phyloP scores from a whole-genome alignment of 805 yeast species.

The Candida ascalaphidarum region DNA sequence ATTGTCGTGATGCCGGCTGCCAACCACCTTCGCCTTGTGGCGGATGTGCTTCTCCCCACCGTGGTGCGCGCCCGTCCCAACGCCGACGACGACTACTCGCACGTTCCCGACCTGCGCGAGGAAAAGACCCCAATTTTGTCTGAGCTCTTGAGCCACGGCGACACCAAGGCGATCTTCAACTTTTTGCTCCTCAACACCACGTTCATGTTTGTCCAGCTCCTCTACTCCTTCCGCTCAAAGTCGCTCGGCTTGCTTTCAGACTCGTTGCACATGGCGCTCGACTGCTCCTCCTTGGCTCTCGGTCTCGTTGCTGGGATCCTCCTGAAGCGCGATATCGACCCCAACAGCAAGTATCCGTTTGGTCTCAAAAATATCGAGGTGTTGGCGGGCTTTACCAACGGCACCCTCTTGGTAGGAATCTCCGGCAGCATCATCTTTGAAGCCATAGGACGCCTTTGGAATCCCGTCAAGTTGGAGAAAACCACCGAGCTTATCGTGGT shows the following conservation, averaged over 20 bases:
- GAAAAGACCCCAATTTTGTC: constrained; percentile 13
- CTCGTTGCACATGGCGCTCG: constrained; percentile 93
- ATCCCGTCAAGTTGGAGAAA: constrained; percentile 70
- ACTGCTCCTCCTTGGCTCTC: constrained; percentile 81
- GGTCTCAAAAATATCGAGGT: constrained; percentile 83
- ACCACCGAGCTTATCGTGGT: constrained; percentile 83
- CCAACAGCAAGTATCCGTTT: constrained; percentile 72
- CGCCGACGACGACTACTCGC: neutral
- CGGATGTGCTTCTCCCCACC: neutral
- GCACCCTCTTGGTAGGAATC: constrained; percentile 78
- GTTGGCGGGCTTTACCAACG: constrained; percentile 92
- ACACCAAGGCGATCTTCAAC: constrained; percentile 82
- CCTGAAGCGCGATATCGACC: constrained; percentile 30
- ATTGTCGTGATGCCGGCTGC: constrained; percentile 7
- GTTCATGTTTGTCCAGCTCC: constrained; percentile 88
- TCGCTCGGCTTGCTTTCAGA: constrained; percentile 89
- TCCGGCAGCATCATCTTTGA: constrained; percentile 84
- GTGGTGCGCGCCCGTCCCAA: neutral
- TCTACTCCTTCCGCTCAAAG: constrained; percentile 87
- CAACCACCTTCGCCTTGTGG: neutral
- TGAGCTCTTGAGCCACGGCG: constrained; percentile 34
- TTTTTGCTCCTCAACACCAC: constrained; percentile 79
- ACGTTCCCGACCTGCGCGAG: too few relatives aligned
- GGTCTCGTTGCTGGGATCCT: constrained; percentile 80
- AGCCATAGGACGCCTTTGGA: constrained; percentile 70